Evolutionary conservation across 148 eudicot genomes (phyloP).

Genomic region (Camellia japonica): DNA sequence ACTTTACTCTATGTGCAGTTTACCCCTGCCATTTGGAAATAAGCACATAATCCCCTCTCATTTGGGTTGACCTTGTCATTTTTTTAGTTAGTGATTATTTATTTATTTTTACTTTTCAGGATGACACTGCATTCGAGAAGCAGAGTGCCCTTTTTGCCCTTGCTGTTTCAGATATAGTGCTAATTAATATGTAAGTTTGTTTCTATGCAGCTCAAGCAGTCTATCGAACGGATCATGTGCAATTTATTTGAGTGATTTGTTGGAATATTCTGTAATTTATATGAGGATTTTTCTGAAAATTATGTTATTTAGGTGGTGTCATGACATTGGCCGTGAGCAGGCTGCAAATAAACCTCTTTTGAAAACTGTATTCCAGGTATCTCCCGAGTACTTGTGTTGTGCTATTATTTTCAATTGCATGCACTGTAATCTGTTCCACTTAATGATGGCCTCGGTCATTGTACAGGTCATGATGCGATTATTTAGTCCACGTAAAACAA

Average conservation of each 20-base stretch:
- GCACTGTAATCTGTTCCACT: conserved; percentile 18
- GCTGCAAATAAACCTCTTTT: conserved; percentile 97
- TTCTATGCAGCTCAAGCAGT: conserved; percentile 5
- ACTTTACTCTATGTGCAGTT: too few relatives aligned
- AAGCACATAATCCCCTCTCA: too few relatives aligned
- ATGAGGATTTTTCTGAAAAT: conserved; percentile 11
- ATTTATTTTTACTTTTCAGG: conserved; percentile 42
- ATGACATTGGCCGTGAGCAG: conserved; percentile 99
- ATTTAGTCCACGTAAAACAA: conserved; percentile 98
- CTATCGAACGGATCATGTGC: background rate
- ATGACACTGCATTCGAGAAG: conserved; percentile 97
- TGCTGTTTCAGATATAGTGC: conserved; percentile 99
- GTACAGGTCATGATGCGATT: conserved; percentile 96
- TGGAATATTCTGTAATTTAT: conserved; percentile 9
- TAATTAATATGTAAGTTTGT: conserved; percentile 86
- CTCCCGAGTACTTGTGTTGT: background rate
- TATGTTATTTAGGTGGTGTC: conserved; percentile 84
- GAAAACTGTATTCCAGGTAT: conserved; percentile 98
- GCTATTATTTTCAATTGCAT: conserved; percentile 11
- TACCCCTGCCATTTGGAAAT: too few relatives aligned
- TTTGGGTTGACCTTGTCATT: too few relatives aligned
- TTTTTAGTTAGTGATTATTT: too few relatives aligned
- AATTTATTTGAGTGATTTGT: conserved; percentile 3
- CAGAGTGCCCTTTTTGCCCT: conserved; percentile 99
- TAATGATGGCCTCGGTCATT: conserved; percentile 14